Conservation (phyloP, 768 basidiomycete genomes). For the Dacryopinax primogenitus region DNA sequence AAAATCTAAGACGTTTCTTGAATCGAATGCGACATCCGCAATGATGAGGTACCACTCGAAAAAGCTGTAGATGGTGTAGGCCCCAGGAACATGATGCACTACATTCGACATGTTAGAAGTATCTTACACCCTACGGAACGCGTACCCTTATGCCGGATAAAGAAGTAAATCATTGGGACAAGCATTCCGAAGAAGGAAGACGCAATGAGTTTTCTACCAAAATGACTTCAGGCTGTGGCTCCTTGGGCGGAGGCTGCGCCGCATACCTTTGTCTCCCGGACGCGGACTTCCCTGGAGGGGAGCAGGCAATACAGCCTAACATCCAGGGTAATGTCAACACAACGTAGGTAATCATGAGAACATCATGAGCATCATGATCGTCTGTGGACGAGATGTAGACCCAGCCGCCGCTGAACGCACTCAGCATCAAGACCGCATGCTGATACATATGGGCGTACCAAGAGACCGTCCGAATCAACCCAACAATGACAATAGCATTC, state of each 20-base stretch:
- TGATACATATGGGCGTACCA: slow-evolving; percentile 29
- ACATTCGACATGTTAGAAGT: neutral
- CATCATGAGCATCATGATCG: slow-evolving; percentile 70
- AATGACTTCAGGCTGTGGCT: neutral
- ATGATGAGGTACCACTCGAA: slow-evolving; percentile 79
- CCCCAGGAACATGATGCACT: slow-evolving; percentile 30
- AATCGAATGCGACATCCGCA: slow-evolving; percentile 60
- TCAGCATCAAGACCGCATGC: neutral
- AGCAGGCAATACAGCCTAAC: slow-evolving; percentile 51
- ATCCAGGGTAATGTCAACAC: slow-evolving; percentile 82
- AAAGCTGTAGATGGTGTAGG: slow-evolving; percentile 75
- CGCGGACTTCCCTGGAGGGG: slow-evolving; percentile 31
- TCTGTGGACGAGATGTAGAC: slow-evolving; percentile 76
- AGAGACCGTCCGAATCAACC: slow-evolving; percentile 57
- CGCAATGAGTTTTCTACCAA: slow-evolving; percentile 41
- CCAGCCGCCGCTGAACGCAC: slow-evolving; percentile 51
- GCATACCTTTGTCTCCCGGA: slow-evolving; percentile 36
- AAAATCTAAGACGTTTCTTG: slow-evolving; percentile 51
- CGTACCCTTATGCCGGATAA: slow-evolving; percentile 72
- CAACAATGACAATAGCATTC: slow-evolving; percentile 43
- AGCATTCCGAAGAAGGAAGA: slow-evolving; percentile 55
- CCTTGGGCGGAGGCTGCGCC: neutral
- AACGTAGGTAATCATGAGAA: slow-evolving; percentile 80
- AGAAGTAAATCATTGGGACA: slow-evolving; percentile 68
- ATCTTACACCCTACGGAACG: slow-evolving; percentile 59